Percentiles rank a stretch among this genome's conserved stretches.
These are phyloP conservation scores for Skeletonema potamos DNA, from an alignment of 108 stramenopile genomes.

Conservation along the genomic window DNA sequence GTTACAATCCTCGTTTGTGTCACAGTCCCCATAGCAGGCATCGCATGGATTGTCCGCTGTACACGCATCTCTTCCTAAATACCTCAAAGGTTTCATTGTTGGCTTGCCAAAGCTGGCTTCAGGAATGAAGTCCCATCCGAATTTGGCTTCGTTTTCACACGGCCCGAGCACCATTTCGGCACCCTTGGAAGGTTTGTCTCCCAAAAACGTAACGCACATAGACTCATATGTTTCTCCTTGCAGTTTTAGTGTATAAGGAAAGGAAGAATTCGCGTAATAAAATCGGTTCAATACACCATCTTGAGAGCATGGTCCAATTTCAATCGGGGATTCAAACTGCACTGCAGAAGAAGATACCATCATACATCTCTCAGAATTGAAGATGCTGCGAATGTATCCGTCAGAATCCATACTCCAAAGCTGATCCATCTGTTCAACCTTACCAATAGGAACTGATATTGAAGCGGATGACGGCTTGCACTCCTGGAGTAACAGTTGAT, in stretches of 20 bases:
- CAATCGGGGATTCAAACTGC: conserved; percentile 26
- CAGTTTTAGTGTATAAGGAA: conserved; percentile 12
- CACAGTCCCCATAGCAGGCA: conserved; percentile 47
- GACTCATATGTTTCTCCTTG: conserved; percentile 16
- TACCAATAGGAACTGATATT: neutral
- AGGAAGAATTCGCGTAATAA: conserved; percentile 2
- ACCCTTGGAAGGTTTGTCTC: conserved; percentile 20
- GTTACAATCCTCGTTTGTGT: conserved; percentile 35
- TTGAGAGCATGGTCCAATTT: conserved; percentile 33
- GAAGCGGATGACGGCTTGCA: conserved; percentile 3
- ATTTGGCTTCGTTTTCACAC: conserved; percentile 23
- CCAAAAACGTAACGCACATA: conserved; percentile 34
- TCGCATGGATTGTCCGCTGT: conserved; percentile 13
- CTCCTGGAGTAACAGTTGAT: conserved; percentile 28
- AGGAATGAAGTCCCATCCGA: conserved; percentile 39
- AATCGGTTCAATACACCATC: conserved; percentile 21
- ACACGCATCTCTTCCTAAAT: conserved; percentile 34
- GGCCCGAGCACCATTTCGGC: conserved; percentile 27
- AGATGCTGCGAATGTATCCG: conserved; percentile 32
- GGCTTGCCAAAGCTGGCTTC: conserved; percentile 10
- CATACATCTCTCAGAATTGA: conserved; percentile 35
- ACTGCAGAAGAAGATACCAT: conserved; percentile 12
- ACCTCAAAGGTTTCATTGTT: conserved; percentile 12
- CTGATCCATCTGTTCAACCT: conserved; percentile 49
- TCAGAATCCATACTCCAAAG: conserved; percentile 37